These are phyloP conservation scores for Emmonsia crescens DNA, from an alignment of 2,329 filamentous ascomycete genomes.

Conservation along the genomic window DNA sequence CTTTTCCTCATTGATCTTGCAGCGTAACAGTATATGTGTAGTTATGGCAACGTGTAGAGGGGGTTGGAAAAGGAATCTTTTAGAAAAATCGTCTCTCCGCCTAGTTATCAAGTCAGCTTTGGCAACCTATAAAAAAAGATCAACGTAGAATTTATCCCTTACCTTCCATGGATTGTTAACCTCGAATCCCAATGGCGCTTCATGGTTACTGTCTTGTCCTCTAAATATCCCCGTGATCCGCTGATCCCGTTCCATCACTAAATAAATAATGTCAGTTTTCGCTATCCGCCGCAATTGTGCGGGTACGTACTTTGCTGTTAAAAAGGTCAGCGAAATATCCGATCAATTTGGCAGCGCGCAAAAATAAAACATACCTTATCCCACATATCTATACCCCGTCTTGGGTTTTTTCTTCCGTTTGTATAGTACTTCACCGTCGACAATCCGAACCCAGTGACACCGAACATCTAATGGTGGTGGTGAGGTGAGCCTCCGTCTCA, in stretches of 20 bases:
- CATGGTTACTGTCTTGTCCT: conserved; percentile 50
- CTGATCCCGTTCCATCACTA: conserved; percentile 58
- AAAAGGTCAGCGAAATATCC: conserved; percentile 29
- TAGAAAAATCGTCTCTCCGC: conserved; percentile 4
- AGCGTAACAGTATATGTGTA: neutral
- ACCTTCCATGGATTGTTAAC: conserved; percentile 59
- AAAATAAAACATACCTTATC: conserved; percentile 44
- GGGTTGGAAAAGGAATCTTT: neutral
- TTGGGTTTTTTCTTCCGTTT: conserved; percentile 52
- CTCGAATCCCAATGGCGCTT: conserved; percentile 53
- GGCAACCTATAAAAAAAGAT: neutral
- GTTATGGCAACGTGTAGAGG: neutral
- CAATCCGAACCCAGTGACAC: conserved; percentile 48
- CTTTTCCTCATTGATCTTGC: neutral
- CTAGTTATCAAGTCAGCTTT: conserved; percentile 2
- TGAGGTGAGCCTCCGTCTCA: conserved; percentile 11
- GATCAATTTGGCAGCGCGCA: conserved; percentile 10
- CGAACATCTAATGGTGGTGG: conserved; percentile 44
- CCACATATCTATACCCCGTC: conserved; percentile 53
- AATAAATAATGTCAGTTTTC: conserved; percentile 8
- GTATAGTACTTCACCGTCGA: conserved; percentile 47
- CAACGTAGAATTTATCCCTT: conserved; percentile 18
- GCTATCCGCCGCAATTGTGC: conserved; percentile 2
- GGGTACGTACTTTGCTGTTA: conserved; percentile 43
- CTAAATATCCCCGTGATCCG: conserved; percentile 50